These are phyloP conservation scores for Bipolaris gigantea DNA, from an alignment of 2,329 filamentous ascomycete genomes.

Conservation along the genomic window DNA sequence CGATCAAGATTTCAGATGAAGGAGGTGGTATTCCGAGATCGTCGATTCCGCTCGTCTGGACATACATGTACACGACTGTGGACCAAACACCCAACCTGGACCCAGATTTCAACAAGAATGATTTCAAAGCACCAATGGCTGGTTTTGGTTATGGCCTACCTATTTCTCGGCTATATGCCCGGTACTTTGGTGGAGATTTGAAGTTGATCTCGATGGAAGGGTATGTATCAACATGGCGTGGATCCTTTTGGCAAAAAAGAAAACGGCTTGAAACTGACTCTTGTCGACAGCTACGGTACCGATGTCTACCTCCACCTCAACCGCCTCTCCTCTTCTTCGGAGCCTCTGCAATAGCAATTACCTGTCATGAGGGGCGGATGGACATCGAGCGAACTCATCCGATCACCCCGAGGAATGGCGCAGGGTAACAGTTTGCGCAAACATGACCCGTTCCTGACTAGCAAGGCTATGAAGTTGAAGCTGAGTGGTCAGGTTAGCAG, in stretches of 20 bases:
- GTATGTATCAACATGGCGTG: constrained; percentile 56
- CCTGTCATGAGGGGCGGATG: constrained; percentile 81
- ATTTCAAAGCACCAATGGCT: constrained; percentile 99
- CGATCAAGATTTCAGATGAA: constrained; percentile 97
- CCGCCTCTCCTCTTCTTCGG: constrained; percentile 89
- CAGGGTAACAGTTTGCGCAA: constrained; percentile 34
- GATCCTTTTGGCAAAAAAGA: neutral
- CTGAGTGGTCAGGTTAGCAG: constrained; percentile 56
- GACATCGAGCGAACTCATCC: constrained; percentile 43
- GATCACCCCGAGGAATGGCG: constrained; percentile 62
- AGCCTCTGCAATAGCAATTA: constrained; percentile 91
- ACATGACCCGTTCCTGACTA: constrained; percentile 42
- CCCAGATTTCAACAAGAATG: constrained; percentile 97
- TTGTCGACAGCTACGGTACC: constrained; percentile 76
- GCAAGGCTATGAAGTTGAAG: constrained; percentile 65
- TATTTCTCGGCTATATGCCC: constrained; percentile 88
- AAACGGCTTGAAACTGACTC: constrained; percentile 19
- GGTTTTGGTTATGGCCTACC: constrained; percentile 98
- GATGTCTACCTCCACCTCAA: constrained; percentile 99
- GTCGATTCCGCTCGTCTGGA: constrained; percentile 97
- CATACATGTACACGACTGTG: constrained; percentile 99
- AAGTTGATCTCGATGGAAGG: constrained; percentile 99
- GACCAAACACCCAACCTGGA: constrained; percentile 93
- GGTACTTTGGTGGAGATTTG: constrained; percentile 96
- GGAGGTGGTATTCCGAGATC: constrained; percentile 93